Evolutionary conservation across 2,329 filamentous ascomycete genomes (phyloP).

Genomic region (Claviceps citrina): DNA sequence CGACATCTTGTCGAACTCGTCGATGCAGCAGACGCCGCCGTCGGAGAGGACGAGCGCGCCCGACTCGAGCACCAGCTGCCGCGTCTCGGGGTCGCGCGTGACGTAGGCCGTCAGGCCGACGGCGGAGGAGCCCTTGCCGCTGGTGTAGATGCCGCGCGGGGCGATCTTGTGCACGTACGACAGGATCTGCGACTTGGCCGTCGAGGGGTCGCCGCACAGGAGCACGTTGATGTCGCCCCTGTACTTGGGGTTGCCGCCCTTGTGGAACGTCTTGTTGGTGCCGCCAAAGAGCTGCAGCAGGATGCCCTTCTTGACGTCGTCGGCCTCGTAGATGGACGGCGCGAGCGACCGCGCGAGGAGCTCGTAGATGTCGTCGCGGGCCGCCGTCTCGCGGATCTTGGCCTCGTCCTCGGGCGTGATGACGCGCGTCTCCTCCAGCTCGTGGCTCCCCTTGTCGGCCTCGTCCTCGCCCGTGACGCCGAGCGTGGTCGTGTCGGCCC

Average conservation of each 20-base stretch:
- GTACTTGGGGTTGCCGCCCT: constrained; percentile 89
- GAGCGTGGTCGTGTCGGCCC: constrained; percentile 77
- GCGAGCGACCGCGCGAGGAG: constrained; percentile 79
- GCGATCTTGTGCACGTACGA: constrained; percentile 96
- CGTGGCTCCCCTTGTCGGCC: constrained; percentile 48
- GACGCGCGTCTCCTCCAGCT: constrained; percentile 69
- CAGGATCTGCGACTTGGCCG: constrained; percentile 86
- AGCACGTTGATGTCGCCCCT: constrained; percentile 95
- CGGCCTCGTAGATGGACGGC: constrained; percentile 92
- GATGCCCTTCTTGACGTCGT: constrained; percentile 98
- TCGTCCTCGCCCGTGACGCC: constrained; percentile 63
- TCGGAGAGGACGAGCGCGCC: constrained; percentile 67
- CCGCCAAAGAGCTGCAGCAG: constrained; percentile 91
- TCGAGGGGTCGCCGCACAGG: constrained; percentile 92
- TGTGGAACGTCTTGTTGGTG: constrained; percentile 95
- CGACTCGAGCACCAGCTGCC: constrained; percentile 66
- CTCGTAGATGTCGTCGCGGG: constrained; percentile 79
- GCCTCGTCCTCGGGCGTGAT: constrained; percentile 75
- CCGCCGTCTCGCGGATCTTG: constrained; percentile 69
- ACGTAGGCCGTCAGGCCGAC: constrained; percentile 72
- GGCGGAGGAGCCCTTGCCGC: constrained; percentile 65
- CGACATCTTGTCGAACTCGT: constrained; percentile 79
- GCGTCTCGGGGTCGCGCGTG: constrained; percentile 64
- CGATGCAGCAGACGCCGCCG: constrained; percentile 71
- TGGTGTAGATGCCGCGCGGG: constrained; percentile 70